phyloP scores from a whole-genome alignment of 495 filamentous ascomycete genomes.

The Xeromyces bisporus region DNA sequence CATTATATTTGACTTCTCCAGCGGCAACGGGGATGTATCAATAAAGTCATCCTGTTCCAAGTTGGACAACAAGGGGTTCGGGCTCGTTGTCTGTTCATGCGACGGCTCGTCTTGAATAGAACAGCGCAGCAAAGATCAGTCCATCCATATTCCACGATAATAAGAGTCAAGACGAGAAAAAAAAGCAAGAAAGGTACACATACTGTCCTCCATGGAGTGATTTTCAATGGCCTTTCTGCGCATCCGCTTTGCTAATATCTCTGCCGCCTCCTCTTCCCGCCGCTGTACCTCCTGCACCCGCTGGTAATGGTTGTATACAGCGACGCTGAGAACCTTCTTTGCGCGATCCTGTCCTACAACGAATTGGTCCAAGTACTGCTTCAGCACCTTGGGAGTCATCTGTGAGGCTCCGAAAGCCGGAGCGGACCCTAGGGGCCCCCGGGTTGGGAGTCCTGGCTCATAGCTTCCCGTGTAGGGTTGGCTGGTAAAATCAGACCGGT shows the following conservation, averaged over 20 bases:
- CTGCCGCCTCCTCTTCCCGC: slow-evolving; percentile 62
- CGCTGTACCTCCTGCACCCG: slow-evolving; percentile 59
- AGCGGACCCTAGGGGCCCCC: slow-evolving; percentile 38
- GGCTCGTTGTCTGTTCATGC: slow-evolving; percentile 43
- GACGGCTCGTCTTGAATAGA: slow-evolving; percentile 58
- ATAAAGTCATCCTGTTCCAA: slow-evolving; percentile 25
- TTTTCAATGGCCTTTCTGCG: slow-evolving; percentile 31
- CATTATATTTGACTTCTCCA: slow-evolving; percentile 94
- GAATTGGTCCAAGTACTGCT: slow-evolving; percentile 84
- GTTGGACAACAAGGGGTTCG: slow-evolving; percentile 12
- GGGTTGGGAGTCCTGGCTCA: slow-evolving; percentile 48
- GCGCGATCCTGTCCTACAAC: slow-evolving; percentile 91
- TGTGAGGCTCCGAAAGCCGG: slow-evolving; percentile 47
- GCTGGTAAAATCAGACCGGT: slow-evolving; percentile 43
- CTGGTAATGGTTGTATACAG: slow-evolving; percentile 97
- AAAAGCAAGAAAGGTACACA: slow-evolving; percentile 2
- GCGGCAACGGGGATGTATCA: slow-evolving; percentile 46
- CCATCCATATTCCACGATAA: too few species aligned
- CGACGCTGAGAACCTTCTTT: slow-evolving; percentile 86
- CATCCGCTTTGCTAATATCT: slow-evolving; percentile 33
- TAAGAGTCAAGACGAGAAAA: too few species aligned
- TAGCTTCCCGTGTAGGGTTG: slow-evolving; percentile 61
- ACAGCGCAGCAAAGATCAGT: slow-evolving; percentile 1
- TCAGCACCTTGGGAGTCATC: slow-evolving; percentile 68
- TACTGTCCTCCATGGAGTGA: slow-evolving; percentile 44